A percentile compares a stretch with the other conserved stretches of the same genome.
Evolutionary conservation across 2,329 filamentous ascomycete species (phyloP).

Genomic region (Aspergillus bombycis): DNA sequence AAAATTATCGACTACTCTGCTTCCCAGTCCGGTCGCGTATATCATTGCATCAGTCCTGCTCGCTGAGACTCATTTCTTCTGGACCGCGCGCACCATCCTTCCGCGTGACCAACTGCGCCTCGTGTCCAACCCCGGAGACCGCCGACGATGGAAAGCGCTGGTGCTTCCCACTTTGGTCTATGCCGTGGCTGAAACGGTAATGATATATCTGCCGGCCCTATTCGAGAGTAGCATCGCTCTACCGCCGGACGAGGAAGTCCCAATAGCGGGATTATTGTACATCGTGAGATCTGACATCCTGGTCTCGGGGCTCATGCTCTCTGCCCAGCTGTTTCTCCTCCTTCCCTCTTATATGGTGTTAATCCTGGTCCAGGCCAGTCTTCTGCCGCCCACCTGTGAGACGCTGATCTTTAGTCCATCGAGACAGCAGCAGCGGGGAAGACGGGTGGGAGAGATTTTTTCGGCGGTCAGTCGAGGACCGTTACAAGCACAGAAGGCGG

Average conservation of each 20-base stretch:
- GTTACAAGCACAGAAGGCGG: background rate
- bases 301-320: constrained; percentile 2
- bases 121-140: background rate
- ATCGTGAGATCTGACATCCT: constrained; percentile 5
- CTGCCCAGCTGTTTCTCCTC: constrained; percentile 1
- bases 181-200: background rate
- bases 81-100: constrained; percentile 1
- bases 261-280: background rate
- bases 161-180: background rate
- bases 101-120: background rate
- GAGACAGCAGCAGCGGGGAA: background rate
- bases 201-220: background rate
- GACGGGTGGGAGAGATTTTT: background rate
- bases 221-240: background rate
- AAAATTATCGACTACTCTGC: background rate
- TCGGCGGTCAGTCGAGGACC: background rate
- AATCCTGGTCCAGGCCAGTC: constrained; percentile 4
- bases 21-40: background rate
- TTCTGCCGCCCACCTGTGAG: constrained; percentile 1
- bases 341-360: constrained; percentile 6
- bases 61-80: constrained; percentile 9
- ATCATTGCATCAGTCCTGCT: constrained; percentile 7
- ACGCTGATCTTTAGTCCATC: background rate
- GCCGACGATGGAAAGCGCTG: background rate
- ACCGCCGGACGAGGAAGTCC: background rate